These are phyloP conservation scores for Xylariaceae sp. DNA, from an alignment of 2,329 filamentous ascomycete genomes.

Conservation along the genomic window DNA sequence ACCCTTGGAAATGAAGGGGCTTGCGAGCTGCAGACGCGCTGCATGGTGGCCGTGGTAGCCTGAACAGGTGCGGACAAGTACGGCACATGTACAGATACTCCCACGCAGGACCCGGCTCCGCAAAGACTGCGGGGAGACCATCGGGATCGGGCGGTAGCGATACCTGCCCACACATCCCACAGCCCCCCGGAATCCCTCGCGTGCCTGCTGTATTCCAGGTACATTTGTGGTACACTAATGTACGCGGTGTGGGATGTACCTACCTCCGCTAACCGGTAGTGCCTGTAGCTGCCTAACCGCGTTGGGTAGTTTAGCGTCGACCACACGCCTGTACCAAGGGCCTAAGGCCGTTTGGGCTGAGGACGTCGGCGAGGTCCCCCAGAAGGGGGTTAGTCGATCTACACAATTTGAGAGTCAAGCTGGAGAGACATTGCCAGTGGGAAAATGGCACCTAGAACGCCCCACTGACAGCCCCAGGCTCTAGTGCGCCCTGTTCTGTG, in stretches of 20 bases:
- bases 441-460: background rate
- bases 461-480: background rate
- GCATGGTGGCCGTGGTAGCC: conserved; percentile 2
- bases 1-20: conserved; percentile 20
- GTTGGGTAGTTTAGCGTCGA: background rate
- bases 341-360: background rate
- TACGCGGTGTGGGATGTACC: background rate
- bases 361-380: background rate
- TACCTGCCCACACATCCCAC: conserved; percentile 5
- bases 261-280: background rate
- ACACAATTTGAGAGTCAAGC: background rate
- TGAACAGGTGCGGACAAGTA: background rate
- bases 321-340: background rate
- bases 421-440: background rate
- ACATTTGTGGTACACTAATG: background rate
- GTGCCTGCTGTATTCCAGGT: background rate
- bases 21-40: conserved; percentile 8
- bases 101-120: background rate
- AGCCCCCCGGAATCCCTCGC: background rate
- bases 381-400: background rate
- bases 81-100: conserved; percentile 12
- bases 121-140: conserved; percentile 4
- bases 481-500: background rate
- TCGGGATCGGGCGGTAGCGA: conserved; percentile 9
- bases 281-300: background rate